Base-by-base conservation (phyloP, 176 grass and related monocot species). In the Avena sativa region DNA sequence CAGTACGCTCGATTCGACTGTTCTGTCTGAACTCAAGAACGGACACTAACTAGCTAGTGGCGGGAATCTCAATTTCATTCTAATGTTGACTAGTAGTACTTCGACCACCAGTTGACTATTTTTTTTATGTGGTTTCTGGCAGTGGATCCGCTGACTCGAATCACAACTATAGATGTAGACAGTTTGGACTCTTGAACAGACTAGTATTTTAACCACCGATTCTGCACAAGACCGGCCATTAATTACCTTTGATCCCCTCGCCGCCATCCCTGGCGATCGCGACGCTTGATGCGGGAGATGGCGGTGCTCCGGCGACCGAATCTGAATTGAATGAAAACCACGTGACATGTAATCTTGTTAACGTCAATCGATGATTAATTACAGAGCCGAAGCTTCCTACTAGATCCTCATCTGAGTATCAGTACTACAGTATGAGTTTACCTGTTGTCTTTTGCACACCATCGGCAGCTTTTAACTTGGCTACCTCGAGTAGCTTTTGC, bases 291-390 rank as follows among this genome's bases (percentile, higher is more conserved):
- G 76, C 19, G 13, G 23, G 44, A 34, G 79, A 51, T 14, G 25
- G 44, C 38, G 15, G 64, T 55, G 80, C 47, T 34, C n/a, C 43
- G 23, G 28, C 61, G 14, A 50, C 79, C 12, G 69, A 84, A 84
- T 74, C 81, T 84, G 69, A 84, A 74, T 73, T 74, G 5, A 59
- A 84, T 74, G 68, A 74, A 74, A 23, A 47, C 23, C 51, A 71
- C 19, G 60, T 28, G 63, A 9, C 5, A 52, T 12, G 11, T 12
- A 50, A 5, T 57, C 44, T 13, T 83, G n/a, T 80, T 85, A 85
- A 30, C 49, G 15, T 7, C 11, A 9, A 74, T 53, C 68, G 57
- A 89, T 25, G 68, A 44, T 21, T 56, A 23, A n/a, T 51, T 20
- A 74, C 11, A 80, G 9, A 81, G 20, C 6, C 0, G 66, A 71